Conservation (phyloP, 495 filamentous ascomycete species). For the Hypoxylon rickii region DNA sequence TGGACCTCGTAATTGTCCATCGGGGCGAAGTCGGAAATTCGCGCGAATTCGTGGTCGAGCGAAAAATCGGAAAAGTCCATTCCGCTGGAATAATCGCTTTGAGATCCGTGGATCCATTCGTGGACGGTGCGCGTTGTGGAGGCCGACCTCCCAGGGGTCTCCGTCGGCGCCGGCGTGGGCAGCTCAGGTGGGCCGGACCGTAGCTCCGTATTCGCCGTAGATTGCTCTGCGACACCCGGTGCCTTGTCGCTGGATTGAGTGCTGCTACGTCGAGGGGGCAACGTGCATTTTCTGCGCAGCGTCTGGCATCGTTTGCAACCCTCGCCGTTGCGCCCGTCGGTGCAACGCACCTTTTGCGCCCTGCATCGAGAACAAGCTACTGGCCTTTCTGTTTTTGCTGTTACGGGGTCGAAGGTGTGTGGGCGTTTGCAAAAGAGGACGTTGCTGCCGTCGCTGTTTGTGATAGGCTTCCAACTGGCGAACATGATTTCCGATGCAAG, state of each 20-base stretch:
- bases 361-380: constrained; percentile 1
- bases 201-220: neutral
- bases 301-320: constrained; percentile 1
- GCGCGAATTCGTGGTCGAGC: neutral
- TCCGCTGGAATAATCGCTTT: neutral
- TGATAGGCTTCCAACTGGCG: neutral
- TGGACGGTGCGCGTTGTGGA: neutral
- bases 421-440: neutral
- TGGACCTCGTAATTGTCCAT: neutral
- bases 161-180: neutral
- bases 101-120: constrained; percentile 2
- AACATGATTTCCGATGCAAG: neutral
- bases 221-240: neutral
- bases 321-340: neutral
- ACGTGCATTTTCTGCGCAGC: neutral
- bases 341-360: constrained; percentile 7
- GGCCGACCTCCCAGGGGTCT: neutral
- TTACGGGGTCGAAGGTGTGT: constrained; percentile 1
- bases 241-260: neutral
- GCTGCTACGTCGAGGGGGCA: neutral
- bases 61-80: constrained; percentile 3
- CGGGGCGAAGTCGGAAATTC: neutral
- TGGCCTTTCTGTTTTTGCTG: neutral
- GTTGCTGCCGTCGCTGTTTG: neutral
- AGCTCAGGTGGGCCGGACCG: neutral